Conservation (phyloP, 192 early-diverging fungal species). For the Geosiphon pyriformis region DNA sequence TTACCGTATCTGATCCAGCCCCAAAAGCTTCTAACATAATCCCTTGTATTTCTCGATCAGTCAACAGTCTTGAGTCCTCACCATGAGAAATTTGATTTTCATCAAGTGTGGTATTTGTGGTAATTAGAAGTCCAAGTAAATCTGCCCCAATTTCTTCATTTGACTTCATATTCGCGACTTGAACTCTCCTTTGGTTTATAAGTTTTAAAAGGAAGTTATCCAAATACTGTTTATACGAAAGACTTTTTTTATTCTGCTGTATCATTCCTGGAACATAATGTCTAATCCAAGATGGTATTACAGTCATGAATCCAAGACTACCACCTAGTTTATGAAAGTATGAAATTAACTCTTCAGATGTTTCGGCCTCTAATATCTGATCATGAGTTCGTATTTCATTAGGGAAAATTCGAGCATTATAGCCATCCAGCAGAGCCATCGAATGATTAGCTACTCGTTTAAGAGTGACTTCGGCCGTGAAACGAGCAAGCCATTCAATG, state of each 20-base stretch:
- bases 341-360: no score
- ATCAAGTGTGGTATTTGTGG: constrained; percentile 11
- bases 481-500: no score
- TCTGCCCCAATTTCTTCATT: background rate
- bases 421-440: no score
- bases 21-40: background rate
- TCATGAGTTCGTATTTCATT: no score
- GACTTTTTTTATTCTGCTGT: background rate
- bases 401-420: no score
- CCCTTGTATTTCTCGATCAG: constrained; percentile 8
- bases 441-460: no score
- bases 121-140: constrained; percentile 8
- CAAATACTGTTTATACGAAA: background rate
- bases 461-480: no score
- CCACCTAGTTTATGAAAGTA: no score
- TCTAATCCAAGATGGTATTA: constrained; percentile 3
- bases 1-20: constrained; percentile 16
- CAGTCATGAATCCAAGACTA: no score
- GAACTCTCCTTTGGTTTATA: constrained; percentile 1
- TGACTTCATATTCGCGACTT: background rate
- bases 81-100: background rate
- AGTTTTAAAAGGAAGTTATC: background rate
- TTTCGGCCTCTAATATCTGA: no score
- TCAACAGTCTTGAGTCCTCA: background rate
- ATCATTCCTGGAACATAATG: background rate